Conservation (phyloP, 2,329 filamentous ascomycete species). For the Cordyceps cateniannulata region DNA sequence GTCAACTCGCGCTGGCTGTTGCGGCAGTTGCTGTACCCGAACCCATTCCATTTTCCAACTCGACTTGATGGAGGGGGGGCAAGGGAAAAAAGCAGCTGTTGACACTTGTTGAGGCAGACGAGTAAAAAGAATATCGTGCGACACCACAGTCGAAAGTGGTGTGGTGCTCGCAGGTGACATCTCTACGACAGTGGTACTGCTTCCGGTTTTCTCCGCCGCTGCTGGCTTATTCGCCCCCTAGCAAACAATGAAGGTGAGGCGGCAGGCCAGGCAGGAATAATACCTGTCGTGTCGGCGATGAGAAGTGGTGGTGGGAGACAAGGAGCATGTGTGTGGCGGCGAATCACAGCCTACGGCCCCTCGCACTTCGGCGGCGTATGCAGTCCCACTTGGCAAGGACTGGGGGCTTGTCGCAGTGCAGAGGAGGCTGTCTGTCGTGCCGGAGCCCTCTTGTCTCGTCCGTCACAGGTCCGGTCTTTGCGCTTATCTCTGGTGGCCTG, state of each 20-base stretch:
- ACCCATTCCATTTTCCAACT: neutral
- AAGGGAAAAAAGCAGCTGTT: neutral
- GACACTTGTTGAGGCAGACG: neutral
- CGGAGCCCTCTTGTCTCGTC: neutral
- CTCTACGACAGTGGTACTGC: neutral
- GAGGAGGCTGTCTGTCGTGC: neutral
- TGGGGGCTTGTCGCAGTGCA: neutral
- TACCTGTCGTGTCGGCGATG: neutral
- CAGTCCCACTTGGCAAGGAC: slow-evolving; percentile 5
- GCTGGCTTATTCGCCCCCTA: neutral
- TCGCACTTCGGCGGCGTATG: neutral
- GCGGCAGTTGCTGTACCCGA: slow-evolving; percentile 6
- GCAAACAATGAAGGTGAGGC: slow-evolving; percentile 4
- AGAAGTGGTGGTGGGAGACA: neutral
- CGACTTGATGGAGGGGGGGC: neutral
- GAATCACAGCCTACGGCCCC: slow-evolving; percentile 6
- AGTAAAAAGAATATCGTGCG: neutral
- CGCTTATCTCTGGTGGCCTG: slow-evolving; percentile 13
- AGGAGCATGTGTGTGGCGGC: neutral
- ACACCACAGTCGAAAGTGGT: neutral
- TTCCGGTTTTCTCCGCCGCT: slow-evolving; percentile 10
- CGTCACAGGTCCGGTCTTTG: neutral
- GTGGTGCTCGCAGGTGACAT: slow-evolving; percentile 5
- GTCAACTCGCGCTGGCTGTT: neutral
- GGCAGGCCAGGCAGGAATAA: neutral